Conservation (phyloP, 768 basidiomycete species). For the Hydnum rufescens region DNA sequence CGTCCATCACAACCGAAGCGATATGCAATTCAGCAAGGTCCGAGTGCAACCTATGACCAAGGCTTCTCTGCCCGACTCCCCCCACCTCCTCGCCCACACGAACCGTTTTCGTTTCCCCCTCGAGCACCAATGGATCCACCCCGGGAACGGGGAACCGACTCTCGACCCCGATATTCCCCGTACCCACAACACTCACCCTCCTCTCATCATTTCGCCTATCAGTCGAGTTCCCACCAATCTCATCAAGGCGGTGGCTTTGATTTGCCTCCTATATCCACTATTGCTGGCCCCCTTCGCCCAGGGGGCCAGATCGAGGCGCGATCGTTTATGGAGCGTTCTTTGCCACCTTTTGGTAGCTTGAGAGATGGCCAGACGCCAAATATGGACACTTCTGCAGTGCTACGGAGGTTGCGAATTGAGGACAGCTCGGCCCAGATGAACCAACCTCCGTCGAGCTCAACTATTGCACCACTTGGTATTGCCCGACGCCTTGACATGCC, state of each 20-base stretch:
- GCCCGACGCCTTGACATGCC: background rate
- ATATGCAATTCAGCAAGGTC: background rate
- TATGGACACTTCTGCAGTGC: conserved; percentile 8
- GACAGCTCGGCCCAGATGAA: background rate
- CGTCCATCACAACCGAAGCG: no score
- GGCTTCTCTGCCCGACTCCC: background rate
- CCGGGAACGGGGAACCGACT: no score
- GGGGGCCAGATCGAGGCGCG: background rate
- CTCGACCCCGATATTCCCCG: background rate
- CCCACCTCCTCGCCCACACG: background rate
- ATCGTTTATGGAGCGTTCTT: background rate
- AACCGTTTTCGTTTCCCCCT: background rate
- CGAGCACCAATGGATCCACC: no score
- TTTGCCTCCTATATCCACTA: conserved; percentile 8
- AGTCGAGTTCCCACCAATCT: background rate
- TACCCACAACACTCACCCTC: background rate
- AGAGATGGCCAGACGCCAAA: conserved; percentile 3
- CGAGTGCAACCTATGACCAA: background rate
- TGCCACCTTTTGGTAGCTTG: conserved; percentile 6
- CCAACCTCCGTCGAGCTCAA: background rate
- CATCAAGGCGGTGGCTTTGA: conserved; percentile 5
- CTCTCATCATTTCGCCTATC: background rate
- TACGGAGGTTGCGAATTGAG: conserved; percentile 6
- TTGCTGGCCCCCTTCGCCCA: conserved; percentile 1
- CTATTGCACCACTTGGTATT: background rate